phyloP scores from a whole-genome alignment of 148 eudicot genomes.

The Chenopodium quinoa region DNA sequence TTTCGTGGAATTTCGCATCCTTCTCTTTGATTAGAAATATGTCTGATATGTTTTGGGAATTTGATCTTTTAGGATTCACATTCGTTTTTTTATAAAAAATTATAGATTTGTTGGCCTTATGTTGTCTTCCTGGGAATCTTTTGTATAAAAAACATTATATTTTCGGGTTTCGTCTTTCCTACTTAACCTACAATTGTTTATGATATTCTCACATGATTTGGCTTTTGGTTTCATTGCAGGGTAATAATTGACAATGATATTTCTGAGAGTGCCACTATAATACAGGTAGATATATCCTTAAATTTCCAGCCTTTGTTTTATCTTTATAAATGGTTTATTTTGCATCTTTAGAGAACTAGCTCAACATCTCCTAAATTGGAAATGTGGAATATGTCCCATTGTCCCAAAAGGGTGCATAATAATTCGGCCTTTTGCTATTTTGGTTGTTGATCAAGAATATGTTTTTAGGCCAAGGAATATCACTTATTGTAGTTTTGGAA shows the following conservation, averaged over 20 bases:
- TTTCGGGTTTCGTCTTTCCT: slow-evolving; percentile 25
- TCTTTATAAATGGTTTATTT: slow-evolving; percentile 1
- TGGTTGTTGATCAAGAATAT: neutral
- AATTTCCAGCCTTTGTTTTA: neutral
- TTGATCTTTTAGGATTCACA: slow-evolving; percentile 30
- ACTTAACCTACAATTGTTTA: slow-evolving; percentile 24
- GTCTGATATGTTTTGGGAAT: slow-evolving; percentile 32
- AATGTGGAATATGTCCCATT: neutral
- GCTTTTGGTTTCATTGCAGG: slow-evolving; percentile 24
- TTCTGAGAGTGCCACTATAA: slow-evolving; percentile 20
- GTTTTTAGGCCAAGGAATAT: neutral
- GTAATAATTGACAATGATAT: slow-evolving; percentile 24
- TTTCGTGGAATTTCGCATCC: neutral
- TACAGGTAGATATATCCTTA: slow-evolving; percentile 12
- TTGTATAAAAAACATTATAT: slow-evolving; percentile 13
- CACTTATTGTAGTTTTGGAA: neutral
- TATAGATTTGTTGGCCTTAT: slow-evolving; percentile 25
- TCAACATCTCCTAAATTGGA: slow-evolving; percentile 1
- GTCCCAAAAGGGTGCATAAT: neutral
- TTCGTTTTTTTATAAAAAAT: neutral
- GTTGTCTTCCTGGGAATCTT: slow-evolving; percentile 33
- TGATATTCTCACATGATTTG: slow-evolving; percentile 21
- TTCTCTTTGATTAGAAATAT: slow-evolving; percentile 22
- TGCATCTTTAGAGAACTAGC: neutral
- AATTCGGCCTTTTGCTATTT: neutral